Base-by-base conservation (phyloP, 352 stramenopile species). In the Globisporangium cederbergense region DNA sequence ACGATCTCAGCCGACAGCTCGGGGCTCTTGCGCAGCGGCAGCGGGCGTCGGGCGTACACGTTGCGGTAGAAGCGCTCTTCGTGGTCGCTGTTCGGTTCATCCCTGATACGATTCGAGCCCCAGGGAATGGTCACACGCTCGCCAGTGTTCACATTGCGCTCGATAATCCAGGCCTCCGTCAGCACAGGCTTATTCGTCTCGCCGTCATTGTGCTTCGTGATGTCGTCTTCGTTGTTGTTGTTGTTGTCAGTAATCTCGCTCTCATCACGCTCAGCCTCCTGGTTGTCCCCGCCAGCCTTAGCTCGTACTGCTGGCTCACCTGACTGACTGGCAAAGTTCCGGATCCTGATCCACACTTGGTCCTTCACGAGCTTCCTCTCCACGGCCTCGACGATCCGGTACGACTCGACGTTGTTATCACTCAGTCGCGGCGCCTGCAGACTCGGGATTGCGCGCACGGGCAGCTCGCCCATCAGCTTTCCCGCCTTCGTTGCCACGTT, bases 291-390 rank as follows among this genome's bases (percentile, higher is more conserved):
- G 66, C 18, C 36, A 22, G 13, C 14, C 14, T 34, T 16, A 28
- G 25, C 25, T 28, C 25, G 28, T 5, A 42, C 55, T 36, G 63
- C 58, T 20, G 49, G 40, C 4, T 45, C 63, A 30, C 42, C 55
- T 43, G 32, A 45, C 32, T 36, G 32, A 70, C 67, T 43, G 68
- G 46, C 32, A 67, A 56, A 66, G 11, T 46, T 40, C 36, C 75
- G 58, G 40, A 88, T 83, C 13, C 74, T 78, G 14, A 93, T 58
- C 84, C 84, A 93, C 16, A 91, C 72, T 4, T 86, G 80, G 58
- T 93, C 81, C 63, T 93, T 89, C 14, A 93, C 71, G 18, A 91
- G 68, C 47, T 89, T 91, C 11, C 84, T 77, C 50, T 90, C 81
- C 38, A 89, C 64, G 0, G 79, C 77, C 20, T 71, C 67, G 13